Evolutionary conservation across 768 basidiomycete genomes (phyloP), one percentile per base, ranked within the genome.

Genomic region (Lactarius evosmus): DNA sequence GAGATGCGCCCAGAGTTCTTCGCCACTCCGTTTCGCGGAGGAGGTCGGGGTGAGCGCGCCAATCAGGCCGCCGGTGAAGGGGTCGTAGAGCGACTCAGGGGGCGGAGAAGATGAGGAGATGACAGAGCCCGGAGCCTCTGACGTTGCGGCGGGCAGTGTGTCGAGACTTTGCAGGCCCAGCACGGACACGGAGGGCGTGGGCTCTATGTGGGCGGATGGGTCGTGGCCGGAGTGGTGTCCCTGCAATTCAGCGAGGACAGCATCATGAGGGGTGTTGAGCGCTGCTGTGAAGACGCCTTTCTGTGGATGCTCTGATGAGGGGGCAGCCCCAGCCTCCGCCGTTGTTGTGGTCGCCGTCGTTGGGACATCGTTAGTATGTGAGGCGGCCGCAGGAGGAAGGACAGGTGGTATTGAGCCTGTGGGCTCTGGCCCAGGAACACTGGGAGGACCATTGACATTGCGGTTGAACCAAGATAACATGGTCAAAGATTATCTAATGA

Each of bases 1-100:
- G 17, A 92, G 80, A 65, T 87, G 85, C 0, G 80, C 70, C 90
- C 90, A 92, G 55, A 88, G 72, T 58, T 81, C 83, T 56, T 82
- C 82, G 56, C 33, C 54, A 66, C 27, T 74, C 66, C 27, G 69
- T 65, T 65, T 58, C 22, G 41, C 53, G 33, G 44, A 40, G 9
- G 66, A 65, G 34, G 50, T 58, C 41, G 57, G 71, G 63, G 33
- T 70, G 44, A 82, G 69, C 3, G 74, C 32, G 22, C 82, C 83
- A 5, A 82, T 65, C 32, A 74, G 64, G 4, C 73, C 70, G 44
- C 83, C 84, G 32, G 81, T 77, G 65, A 79, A 83, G 25, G 83
- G 82, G 54, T 85, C 83, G 52, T 72, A 72, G 64, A 80, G 62
- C 70, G 71, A 53, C 56, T 77, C 77, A 12, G 68, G 66, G 6